Evolutionary conservation across 345 rosid genomes (phyloP).

Genomic region (Populus tremula): DNA sequence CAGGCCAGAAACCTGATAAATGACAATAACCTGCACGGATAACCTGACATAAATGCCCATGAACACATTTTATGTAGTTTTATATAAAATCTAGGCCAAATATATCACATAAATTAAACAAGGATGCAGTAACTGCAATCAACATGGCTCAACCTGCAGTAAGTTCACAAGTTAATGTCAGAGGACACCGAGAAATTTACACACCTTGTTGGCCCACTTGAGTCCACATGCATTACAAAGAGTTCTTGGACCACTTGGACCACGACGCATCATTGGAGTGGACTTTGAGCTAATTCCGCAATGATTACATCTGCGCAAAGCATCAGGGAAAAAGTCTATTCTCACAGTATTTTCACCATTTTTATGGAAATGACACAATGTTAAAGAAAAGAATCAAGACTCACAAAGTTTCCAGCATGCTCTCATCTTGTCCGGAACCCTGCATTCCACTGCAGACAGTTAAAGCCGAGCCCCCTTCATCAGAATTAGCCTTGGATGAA

Average conservation of each 20-base stretch:
- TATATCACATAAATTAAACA: background rate
- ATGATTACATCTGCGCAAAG: constrained; percentile 33
- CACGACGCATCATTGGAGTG: constrained; percentile 53
- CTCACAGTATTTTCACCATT: background rate
- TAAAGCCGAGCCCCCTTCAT: constrained; percentile 32
- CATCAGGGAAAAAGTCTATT: background rate
- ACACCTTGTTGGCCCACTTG: constrained; percentile 47
- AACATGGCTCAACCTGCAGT: background rate
- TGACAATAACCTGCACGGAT: background rate
- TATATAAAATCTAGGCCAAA: background rate
- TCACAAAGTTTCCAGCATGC: constrained; percentile 33
- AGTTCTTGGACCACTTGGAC: constrained; percentile 43
- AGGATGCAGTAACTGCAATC: background rate
- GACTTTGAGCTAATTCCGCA: constrained; percentile 42
- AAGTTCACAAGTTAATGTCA: background rate
- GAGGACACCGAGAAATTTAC: background rate
- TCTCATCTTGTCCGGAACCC: constrained; percentile 38
- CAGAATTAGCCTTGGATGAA: constrained; percentile 31
- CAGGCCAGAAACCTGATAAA: too few relatives aligned
- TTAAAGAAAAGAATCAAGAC: constrained; percentile 13
- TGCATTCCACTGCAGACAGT: constrained; percentile 29
- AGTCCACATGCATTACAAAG: constrained; percentile 50
- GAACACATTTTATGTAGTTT: background rate
- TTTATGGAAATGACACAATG: background rate
- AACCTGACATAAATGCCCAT: background rate